Evolutionary conservation across 768 basidiomycete genomes (phyloP).

Genomic region (Suillus luteus): DNA sequence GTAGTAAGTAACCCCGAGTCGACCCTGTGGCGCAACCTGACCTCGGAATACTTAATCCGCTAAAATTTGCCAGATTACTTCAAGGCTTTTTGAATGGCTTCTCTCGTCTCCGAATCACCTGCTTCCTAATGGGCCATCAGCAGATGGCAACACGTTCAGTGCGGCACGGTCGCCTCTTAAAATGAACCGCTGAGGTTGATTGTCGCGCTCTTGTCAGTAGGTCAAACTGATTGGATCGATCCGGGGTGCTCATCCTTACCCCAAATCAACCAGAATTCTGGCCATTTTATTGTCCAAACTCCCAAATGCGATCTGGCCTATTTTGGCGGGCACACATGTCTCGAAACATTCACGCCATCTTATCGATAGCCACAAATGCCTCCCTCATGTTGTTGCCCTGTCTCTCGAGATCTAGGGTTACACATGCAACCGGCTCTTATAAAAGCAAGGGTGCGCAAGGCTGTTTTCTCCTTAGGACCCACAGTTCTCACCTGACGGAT

Average conservation of each 20-base stretch:
- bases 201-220: slow-evolving; percentile 10
- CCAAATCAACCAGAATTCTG: slow-evolving; percentile 26
- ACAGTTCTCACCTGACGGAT: slow-evolving; percentile 33
- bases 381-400: slow-evolving; percentile 22
- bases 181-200: background rate
- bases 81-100: slow-evolving; percentile 16
- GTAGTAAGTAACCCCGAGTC: slow-evolving; percentile 8
- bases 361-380: slow-evolving; percentile 31
- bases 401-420: slow-evolving; percentile 26
- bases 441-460: slow-evolving; percentile 27
- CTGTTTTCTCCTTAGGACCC: slow-evolving; percentile 31
- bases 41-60: slow-evolving; percentile 1
- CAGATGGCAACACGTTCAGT: slow-evolving; percentile 8
- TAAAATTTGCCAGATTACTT: background rate
- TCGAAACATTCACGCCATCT: slow-evolving; percentile 31
- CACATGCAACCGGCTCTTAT: slow-evolving; percentile 27
- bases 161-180: slow-evolving; percentile 3
- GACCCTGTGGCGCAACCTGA: slow-evolving; percentile 30
- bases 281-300: slow-evolving; percentile 24
- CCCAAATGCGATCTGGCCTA: slow-evolving; percentile 17
- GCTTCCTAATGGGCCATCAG: background rate
- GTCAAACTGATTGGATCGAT: slow-evolving; percentile 6
- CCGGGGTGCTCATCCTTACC: slow-evolving; percentile 16
- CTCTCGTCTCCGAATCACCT: slow-evolving; percentile 7
- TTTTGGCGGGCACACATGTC: slow-evolving; percentile 20